Evolutionary conservation across 1,284 basidiomycete genomes (phyloP).

Genomic region (Farysia itapuensis): DNA sequence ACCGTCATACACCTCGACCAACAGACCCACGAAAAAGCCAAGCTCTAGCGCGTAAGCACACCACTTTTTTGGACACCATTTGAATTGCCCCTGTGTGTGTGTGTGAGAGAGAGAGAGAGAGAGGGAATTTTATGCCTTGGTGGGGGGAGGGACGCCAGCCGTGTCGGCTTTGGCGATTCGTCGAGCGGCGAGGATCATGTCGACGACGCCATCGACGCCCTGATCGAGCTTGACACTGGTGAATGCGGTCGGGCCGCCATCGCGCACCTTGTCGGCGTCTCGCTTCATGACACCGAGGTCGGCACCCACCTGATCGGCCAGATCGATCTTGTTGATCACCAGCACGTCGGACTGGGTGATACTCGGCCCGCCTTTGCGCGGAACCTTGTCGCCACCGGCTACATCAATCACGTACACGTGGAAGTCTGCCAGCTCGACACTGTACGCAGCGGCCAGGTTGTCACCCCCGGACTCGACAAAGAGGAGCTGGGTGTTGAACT

Average conservation of each 20-base stretch:
- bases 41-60: too few species aligned
- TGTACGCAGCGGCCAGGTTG: conserved; percentile 93
- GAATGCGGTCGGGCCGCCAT: conserved; percentile 90
- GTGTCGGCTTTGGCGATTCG: conserved; percentile 64
- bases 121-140: too few species aligned
- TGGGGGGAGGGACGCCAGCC: conserved; percentile 20
- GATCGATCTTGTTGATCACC: conserved; percentile 74
- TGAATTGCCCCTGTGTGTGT: neutral
- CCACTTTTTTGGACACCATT: too few species aligned
- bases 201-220: conserved; percentile 80
- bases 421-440: conserved; percentile 91
- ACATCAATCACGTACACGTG: conserved; percentile 69
- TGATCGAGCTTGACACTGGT: conserved; percentile 78
- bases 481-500: conserved; percentile 64
- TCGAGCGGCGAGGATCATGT: conserved; percentile 84
- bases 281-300: conserved; percentile 92
- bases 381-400: conserved; percentile 93
- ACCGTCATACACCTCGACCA: conserved; percentile 13
- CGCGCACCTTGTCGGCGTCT: conserved; percentile 89
- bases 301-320: conserved; percentile 88
- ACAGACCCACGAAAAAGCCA: too few species aligned
- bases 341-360: conserved; percentile 80
- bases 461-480: conserved; percentile 96
- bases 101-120: neutral
- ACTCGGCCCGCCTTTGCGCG: conserved; percentile 93